Percentiles rank a stretch among this genome's conserved stretches.
Conservation (phyloP, 805 yeast species). For the Starmerella stigmatis region DNA sequence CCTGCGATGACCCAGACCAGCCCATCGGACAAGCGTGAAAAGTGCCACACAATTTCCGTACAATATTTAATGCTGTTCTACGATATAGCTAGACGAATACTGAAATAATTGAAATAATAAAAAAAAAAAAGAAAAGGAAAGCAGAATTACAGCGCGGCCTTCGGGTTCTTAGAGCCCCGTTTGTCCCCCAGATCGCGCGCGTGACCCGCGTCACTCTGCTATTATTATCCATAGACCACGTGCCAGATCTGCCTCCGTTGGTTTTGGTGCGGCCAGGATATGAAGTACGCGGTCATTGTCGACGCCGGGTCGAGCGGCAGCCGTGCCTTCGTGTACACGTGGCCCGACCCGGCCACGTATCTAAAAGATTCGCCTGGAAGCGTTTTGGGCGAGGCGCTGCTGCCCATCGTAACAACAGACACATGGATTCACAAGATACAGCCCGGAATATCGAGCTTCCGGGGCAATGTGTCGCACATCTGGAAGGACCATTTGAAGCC, state of each 20-base stretch:
- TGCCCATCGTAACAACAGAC: constrained; percentile 58
- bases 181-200: too few relatives aligned
- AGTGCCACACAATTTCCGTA: too few relatives aligned
- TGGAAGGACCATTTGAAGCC: constrained; percentile 63
- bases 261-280: neutral
- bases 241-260: neutral
- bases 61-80: too few relatives aligned
- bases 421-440: constrained; percentile 62
- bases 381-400: constrained; percentile 38
- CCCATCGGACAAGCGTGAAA: constrained; percentile 4
- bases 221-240: neutral
- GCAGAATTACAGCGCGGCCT: too few relatives aligned
- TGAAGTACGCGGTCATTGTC: constrained; percentile 68
- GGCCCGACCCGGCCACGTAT: constrained; percentile 46
- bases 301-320: constrained; percentile 97
- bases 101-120: too few relatives aligned
- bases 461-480: constrained; percentile 41
- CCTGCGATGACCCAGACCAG: constrained; percentile 9
- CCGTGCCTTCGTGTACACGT: constrained; percentile 68
- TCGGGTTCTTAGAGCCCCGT: too few relatives aligned
- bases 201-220: too few relatives aligned
- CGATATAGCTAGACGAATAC: too few relatives aligned
- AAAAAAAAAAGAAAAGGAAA: too few relatives aligned
- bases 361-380: constrained; percentile 30
- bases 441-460: constrained; percentile 77